phyloP scores from a whole-genome alignment of 345 rosid species.

The Acer campestre region DNA sequence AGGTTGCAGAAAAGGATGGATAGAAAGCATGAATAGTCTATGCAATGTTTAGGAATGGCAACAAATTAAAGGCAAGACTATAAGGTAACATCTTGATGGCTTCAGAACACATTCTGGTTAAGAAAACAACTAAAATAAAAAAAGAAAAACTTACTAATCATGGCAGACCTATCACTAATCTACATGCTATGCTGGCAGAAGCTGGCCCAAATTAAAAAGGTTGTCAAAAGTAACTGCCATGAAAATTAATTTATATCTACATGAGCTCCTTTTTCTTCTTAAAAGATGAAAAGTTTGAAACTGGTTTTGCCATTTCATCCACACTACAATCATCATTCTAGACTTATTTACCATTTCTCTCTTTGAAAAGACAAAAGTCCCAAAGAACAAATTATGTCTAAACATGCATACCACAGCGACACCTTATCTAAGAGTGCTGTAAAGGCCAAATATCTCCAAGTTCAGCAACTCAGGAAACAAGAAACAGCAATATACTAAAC shows the following conservation, averaged over 20 bases:
- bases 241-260: neutral
- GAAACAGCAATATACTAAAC: neutral
- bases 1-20: neutral
- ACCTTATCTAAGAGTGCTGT: neutral
- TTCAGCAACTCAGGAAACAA: neutral
- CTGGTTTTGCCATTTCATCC: neutral
- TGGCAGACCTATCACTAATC: neutral
- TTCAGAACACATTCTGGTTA: neutral
- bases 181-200: neutral
- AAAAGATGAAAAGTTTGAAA: neutral
- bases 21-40: neutral
- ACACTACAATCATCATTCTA: neutral
- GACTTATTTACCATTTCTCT: neutral
- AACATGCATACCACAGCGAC: neutral
- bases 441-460: neutral
- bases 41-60: neutral
- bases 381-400: neutral
- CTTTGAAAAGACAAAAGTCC: neutral
- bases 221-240: neutral
- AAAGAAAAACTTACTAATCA: neutral
- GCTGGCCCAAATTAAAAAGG: neutral
- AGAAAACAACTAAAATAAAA: neutral
- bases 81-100: neutral
- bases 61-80: neutral
- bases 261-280: neutral